Evolutionary conservation across 192 early-diverging fungal species (phyloP).

Genomic region (Dimargaris verticillata): DNA sequence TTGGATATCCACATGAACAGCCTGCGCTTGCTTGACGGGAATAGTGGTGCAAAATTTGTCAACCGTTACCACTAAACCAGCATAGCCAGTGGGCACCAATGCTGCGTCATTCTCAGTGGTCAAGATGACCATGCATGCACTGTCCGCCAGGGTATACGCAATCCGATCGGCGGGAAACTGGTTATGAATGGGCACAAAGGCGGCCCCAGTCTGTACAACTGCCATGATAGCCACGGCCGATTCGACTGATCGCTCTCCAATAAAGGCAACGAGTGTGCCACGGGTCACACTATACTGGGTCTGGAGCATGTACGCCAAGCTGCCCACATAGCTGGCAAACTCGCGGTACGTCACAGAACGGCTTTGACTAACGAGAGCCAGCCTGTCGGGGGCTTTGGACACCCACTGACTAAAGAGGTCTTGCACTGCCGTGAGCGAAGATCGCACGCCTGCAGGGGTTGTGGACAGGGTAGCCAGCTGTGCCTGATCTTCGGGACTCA

Average conservation of each 20-base stretch:
- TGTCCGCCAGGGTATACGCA: neutral
- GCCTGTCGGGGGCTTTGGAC: neutral
- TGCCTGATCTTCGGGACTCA: too few species aligned
- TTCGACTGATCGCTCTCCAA: neutral
- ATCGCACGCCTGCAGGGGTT: too few species aligned
- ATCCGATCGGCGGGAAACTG: conserved; percentile 1
- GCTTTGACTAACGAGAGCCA: neutral
- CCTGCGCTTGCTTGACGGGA: too few species aligned
- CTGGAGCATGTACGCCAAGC: neutral
- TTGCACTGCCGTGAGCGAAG: too few species aligned
- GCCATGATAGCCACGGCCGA: neutral
- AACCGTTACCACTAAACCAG: too few species aligned
- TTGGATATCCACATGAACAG: too few species aligned
- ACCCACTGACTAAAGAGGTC: too few species aligned
- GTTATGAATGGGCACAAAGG: conserved; percentile 4
- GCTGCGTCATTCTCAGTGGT: too few species aligned
- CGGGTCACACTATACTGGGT: neutral
- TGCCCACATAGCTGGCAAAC: neutral
- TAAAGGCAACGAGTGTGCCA: neutral
- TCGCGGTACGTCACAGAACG: neutral
- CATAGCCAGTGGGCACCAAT: too few species aligned
- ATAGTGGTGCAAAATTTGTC: too few species aligned
- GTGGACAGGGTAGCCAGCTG: too few species aligned
- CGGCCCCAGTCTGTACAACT: neutral
- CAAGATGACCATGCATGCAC: too few species aligned